These are phyloP conservation scores for Eustoma russellianum DNA, from an alignment of 257 asterid species.

Conservation along the genomic window DNA sequence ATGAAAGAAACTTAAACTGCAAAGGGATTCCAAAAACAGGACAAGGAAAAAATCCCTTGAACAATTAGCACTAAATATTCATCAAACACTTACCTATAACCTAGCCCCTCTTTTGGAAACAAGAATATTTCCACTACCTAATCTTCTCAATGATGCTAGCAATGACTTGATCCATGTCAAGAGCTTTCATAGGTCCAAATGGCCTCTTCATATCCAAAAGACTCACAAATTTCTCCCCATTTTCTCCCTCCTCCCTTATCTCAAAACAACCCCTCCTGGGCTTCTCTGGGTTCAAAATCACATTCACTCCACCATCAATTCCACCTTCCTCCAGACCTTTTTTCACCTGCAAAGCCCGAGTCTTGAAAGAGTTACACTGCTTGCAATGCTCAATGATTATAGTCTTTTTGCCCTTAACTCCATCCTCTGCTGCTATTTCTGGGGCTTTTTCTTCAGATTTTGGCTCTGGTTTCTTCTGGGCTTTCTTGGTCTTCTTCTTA, in stretches of 20 bases:
- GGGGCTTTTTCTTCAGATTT: constrained; percentile 2
- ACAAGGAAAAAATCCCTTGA: not conserved
- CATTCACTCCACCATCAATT: constrained; percentile 44
- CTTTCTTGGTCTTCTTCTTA: constrained; percentile 7
- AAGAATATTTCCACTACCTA: constrained; percentile 11
- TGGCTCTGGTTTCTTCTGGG: not conserved
- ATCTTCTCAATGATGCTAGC: constrained; percentile 50
- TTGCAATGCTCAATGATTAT: constrained; percentile 65
- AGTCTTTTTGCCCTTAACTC: constrained; percentile 19
- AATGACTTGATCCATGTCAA: constrained; percentile 63
- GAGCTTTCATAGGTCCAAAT: constrained; percentile 40
- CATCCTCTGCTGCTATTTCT: not conserved
- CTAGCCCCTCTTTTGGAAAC: no score
- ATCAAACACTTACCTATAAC: no score
- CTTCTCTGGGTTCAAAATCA: constrained; percentile 63
- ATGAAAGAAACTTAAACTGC: not conserved
- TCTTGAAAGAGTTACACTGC: constrained; percentile 54
- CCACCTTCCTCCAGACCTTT: constrained; percentile 40
- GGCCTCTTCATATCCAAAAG: constrained; percentile 76
- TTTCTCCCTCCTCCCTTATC: constrained; percentile 42
- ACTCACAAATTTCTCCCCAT: constrained; percentile 55
- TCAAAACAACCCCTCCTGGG: constrained; percentile 90
- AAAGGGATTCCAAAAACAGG: constrained; percentile 3
- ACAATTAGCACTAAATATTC: not conserved
- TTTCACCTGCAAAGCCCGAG: constrained; percentile 53